These are phyloP conservation scores for Populus hybrid DNA, from an alignment of 441 rosid genomes.

Conservation along the genomic window DNA sequence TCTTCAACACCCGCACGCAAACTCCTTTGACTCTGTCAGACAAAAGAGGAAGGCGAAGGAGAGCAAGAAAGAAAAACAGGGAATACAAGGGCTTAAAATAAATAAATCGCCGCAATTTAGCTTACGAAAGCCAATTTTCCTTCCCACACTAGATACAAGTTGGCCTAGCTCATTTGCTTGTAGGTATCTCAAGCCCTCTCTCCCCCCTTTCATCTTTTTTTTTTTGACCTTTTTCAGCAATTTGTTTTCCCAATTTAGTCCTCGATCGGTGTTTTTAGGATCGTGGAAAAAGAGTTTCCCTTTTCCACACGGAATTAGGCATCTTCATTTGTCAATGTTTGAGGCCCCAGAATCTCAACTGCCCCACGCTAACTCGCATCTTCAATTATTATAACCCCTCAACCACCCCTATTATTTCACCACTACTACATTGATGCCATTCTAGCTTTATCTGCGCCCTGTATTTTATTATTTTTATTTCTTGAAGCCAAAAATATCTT, in stretches of 20 bases:
- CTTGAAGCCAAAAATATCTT: not conserved
- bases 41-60: not conserved
- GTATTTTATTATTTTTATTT: not conserved
- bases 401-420: slow-evolving; percentile 1
- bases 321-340: slow-evolving; percentile 50
- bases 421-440: slow-evolving; percentile 8
- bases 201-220: not conserved
- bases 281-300: slow-evolving; percentile 38
- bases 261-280: not conserved
- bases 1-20: slow-evolving; percentile 84
- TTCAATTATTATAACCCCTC: slow-evolving; percentile 15
- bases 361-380: slow-evolving; percentile 41
- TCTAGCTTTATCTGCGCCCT: not conserved
- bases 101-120: slow-evolving; percentile 52
- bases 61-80: not conserved
- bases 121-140: slow-evolving; percentile 41
- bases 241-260: not conserved
- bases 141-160: slow-evolving; percentile 25
- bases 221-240: not conserved
- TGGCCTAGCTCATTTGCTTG: slow-evolving; percentile 34
- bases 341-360: slow-evolving; percentile 53
- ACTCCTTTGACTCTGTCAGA: slow-evolving; percentile 61
- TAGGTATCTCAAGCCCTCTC: slow-evolving; percentile 30
- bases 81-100: too few relatives aligned
- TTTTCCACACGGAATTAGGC: slow-evolving; percentile 44